Percentiles rank a stretch among this genome's conserved stretches.
Evolutionary conservation across 1,139 yeast species (phyloP).

Genomic region (Geotrichum phurueaensis): DNA sequence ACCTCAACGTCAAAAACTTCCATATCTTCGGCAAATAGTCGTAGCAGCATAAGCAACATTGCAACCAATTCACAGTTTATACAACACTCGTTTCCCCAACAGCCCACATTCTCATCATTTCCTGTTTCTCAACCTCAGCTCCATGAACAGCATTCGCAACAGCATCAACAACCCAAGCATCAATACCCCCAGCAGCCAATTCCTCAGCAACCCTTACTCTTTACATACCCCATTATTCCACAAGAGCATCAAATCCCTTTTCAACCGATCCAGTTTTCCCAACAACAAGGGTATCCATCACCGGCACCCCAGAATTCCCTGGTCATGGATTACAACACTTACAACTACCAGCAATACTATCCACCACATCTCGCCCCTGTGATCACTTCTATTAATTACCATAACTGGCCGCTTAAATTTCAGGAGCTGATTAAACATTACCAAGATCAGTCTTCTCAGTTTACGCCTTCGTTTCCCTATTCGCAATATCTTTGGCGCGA

Average conservation of each 20-base stretch:
- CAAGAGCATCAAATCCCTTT: background rate
- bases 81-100: constrained; percentile 3
- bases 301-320: background rate
- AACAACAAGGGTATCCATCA: background rate
- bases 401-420: constrained; percentile 8
- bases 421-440: constrained; percentile 10
- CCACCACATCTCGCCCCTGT: background rate
- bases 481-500: constrained; percentile 10
- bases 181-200: background rate
- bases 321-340: background rate
- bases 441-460: constrained; percentile 3
- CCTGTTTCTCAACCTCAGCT: background rate
- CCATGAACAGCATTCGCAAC: background rate
- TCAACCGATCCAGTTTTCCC: background rate
- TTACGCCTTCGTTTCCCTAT: background rate
- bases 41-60: background rate
- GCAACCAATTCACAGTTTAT: constrained; percentile 1
- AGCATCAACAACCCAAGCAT: background rate
- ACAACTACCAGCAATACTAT: background rate
- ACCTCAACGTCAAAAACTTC: background rate
- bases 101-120: background rate
- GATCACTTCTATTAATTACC: constrained; percentile 1
- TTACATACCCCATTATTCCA: background rate
- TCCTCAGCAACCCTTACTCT: background rate
- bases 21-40: background rate